These are phyloP conservation scores for Phaffia rhodozyma DNA, from an alignment of 1,284 basidiomycete species.

Conservation along the genomic window DNA sequence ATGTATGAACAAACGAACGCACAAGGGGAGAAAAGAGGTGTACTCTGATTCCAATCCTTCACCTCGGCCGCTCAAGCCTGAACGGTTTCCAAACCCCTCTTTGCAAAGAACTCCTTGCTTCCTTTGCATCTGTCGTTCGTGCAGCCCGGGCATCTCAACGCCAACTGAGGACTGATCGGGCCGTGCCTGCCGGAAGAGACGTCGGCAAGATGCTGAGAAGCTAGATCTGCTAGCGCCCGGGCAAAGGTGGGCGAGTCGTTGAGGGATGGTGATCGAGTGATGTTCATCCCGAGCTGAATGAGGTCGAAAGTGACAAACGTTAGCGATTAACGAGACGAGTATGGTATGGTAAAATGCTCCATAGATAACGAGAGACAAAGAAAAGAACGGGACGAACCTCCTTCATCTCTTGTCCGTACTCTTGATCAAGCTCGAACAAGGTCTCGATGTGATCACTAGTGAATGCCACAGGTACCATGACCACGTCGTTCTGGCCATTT, in stretches of 20 bases:
- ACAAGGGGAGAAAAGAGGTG: too few species aligned
- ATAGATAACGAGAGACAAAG: not conserved
- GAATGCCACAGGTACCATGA: conserved; percentile 93
- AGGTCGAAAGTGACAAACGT: conserved; percentile 19
- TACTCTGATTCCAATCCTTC: too few species aligned
- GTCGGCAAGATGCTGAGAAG: conserved; percentile 63
- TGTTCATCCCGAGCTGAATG: conserved; percentile 71
- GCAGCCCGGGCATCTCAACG: conserved; percentile 85
- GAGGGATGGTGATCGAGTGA: conserved; percentile 84
- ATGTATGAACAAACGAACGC: too few species aligned
- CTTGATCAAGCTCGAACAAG: conserved; percentile 88
- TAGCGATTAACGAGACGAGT: not conserved
- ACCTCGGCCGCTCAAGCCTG: too few species aligned
- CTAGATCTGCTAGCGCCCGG: conserved; percentile 89
- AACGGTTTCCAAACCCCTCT: conserved; percentile 34
- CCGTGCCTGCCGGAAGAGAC: conserved; percentile 40
- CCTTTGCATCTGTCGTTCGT: conserved; percentile 73
- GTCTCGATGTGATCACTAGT: conserved; percentile 99
- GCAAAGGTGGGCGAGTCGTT: conserved; percentile 98
- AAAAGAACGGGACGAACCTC: conserved; percentile 48
- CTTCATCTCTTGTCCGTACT: conserved; percentile 80
- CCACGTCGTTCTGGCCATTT: conserved; percentile 71
- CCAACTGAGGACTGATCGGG: conserved; percentile 66
- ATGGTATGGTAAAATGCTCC: not conserved
- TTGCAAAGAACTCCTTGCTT: conserved; percentile 79